These are phyloP conservation scores for Mycena belliarum DNA, from an alignment of 768 basidiomycete genomes.

Conservation along the genomic window DNA sequence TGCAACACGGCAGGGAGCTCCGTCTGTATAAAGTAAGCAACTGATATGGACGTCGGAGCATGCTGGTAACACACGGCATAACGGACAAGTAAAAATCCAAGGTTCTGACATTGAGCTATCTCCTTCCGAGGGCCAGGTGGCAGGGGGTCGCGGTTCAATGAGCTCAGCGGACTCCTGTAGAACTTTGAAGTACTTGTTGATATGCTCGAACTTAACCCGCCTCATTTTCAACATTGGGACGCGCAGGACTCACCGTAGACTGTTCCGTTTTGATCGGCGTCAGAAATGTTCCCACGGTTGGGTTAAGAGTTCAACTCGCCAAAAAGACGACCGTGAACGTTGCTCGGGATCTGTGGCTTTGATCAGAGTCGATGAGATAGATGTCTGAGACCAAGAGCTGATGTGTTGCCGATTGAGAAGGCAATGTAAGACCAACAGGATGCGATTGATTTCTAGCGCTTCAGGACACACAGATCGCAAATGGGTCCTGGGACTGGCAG, in stretches of 20 bases:
- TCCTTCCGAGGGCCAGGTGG: slow-evolving; percentile 78
- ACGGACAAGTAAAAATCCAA: slow-evolving; percentile 37
- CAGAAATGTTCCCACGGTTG: slow-evolving; percentile 47
- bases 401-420: slow-evolving; percentile 76
- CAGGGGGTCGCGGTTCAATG: slow-evolving; percentile 78
- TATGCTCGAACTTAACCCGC: slow-evolving; percentile 80
- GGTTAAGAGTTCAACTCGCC: no score
- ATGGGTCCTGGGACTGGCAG: no score
- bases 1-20: slow-evolving; percentile 87
- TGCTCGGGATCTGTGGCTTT: slow-evolving; percentile 39
- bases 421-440: slow-evolving; percentile 93
- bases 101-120: slow-evolving; percentile 70
- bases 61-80: slow-evolving; percentile 55
- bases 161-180: slow-evolving; percentile 79
- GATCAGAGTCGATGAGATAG: background rate
- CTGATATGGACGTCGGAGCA: background rate
- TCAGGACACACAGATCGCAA: background rate
- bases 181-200: slow-evolving; percentile 88
- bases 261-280: slow-evolving; percentile 87
- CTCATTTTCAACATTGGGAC: slow-evolving; percentile 1
- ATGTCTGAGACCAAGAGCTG: slow-evolving; percentile 27
- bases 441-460: slow-evolving; percentile 36
- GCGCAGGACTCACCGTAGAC: slow-evolving; percentile 63
- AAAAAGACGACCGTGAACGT: slow-evolving; percentile 71
- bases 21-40: slow-evolving; percentile 46